Evolutionary conservation across 345 rosid genomes (phyloP), one percentile per base, ranked within the genome.

Genomic region (Rubroshorea leprosula): DNA sequence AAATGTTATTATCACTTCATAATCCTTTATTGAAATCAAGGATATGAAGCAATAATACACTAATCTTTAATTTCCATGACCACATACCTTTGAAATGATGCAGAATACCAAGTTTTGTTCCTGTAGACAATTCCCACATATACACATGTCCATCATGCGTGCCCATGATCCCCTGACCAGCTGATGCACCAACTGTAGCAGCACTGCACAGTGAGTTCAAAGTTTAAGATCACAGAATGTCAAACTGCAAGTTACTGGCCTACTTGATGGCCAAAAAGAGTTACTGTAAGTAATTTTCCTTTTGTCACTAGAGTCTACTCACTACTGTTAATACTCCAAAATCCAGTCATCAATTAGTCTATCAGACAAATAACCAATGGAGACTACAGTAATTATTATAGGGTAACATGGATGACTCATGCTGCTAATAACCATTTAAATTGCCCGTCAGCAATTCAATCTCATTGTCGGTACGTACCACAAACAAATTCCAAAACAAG

Each of bases 81-180:
- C 19, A 11, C 26, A 55, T 78, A 91, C 99, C 99, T 79, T 82
- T 71, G 69, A 86, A 83, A 69, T 79, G 76, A 73, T 85, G 86
- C 63, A 79, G 77, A 41, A 60, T 71, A 6, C 87, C 87, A 27
- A 89, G 78, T 70, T 65, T 85, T 23, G 45, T 58, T 57, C 98
- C 97, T 0, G 82, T 81, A 25, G 77, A 70, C 68, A 86, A 57
- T 54, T 89, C 91, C 97, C 94, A 89, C 66, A 72, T 12, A 60
- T 77, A 86, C 60, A 89, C 81, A 15, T 68, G 61, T 48, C 97
- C 98, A 41, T 86, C 93, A 22, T 49, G 6, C 52, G 97, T 92
- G 35, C 87, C 95, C 23, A 79, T 62, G 70, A 92, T 75, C 65
- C 98, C 98, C 41, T 73, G 63, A 60, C 87, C 87, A 67, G 68